These are phyloP conservation scores for Suhomyces kunorum DNA, from an alignment of 1,139 yeast genomes.

Conservation along the genomic window DNA sequence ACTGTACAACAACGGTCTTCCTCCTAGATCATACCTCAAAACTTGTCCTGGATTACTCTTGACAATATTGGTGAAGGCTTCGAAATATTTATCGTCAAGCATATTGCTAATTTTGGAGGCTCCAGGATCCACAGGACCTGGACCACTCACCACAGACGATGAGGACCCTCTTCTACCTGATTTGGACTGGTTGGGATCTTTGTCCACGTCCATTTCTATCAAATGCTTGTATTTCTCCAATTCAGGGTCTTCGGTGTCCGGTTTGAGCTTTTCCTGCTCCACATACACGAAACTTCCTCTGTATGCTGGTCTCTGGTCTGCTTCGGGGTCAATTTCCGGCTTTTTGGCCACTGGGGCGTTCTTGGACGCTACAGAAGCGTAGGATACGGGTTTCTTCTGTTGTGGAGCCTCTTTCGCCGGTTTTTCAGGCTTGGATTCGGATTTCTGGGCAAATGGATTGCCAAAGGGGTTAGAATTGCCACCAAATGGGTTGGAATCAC, in stretches of 20 bases:
- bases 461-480: constrained; percentile 39
- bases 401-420: constrained; percentile 5
- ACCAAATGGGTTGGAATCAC: constrained; percentile 13
- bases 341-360: constrained; percentile 12
- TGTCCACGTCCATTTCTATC: constrained; percentile 43
- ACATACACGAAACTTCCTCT: constrained; percentile 70
- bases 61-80: constrained; percentile 70
- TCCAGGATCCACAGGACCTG: constrained; percentile 34
- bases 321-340: constrained; percentile 9
- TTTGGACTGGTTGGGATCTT: constrained; percentile 14
- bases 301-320: constrained; percentile 44
- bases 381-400: constrained; percentile 17
- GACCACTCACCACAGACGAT: constrained; percentile 23
- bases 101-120: constrained; percentile 48
- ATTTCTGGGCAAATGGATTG: constrained; percentile 8
- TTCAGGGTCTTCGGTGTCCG: constrained; percentile 36
- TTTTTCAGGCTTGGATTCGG: constrained; percentile 3
- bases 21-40: constrained; percentile 75
- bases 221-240: constrained; percentile 50
- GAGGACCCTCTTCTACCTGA: constrained; percentile 17
- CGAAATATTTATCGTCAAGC: constrained; percentile 77
- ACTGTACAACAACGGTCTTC: constrained; percentile 71
- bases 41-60: constrained; percentile 86
- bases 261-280: constrained; percentile 61
- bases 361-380: constrained; percentile 28